A percentile compares a stretch with the other conserved stretches of the same genome.
phyloP scores from a whole-genome alignment of 352 stramenopile genomes.

The Halophytophthora polymorphica region DNA sequence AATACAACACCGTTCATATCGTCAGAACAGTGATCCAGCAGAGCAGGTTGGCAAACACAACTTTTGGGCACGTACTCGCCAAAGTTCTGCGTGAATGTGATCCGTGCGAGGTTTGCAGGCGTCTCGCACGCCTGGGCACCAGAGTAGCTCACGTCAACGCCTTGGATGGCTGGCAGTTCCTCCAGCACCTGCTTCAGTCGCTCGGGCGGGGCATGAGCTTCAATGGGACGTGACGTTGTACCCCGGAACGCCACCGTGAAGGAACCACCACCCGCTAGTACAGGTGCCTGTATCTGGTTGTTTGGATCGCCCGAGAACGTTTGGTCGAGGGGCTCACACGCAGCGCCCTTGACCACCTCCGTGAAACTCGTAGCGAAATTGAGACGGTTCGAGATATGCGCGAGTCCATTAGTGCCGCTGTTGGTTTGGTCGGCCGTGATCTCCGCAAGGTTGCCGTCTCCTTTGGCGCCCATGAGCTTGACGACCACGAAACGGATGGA shows the following conservation, averaged over 20 bases:
- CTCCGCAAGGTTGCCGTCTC: constrained; percentile 54
- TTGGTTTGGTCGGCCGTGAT: constrained; percentile 56
- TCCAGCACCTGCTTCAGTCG: constrained; percentile 36
- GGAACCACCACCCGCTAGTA: constrained; percentile 40
- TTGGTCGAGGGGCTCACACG: constrained; percentile 53
- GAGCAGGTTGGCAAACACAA: not conserved
- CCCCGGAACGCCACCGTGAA: constrained; percentile 67
- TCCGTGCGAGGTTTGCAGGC: constrained; percentile 53
- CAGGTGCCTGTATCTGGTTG: constrained; percentile 39
- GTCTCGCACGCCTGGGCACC: constrained; percentile 61
- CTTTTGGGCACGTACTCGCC: constrained; percentile 46
- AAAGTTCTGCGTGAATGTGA: constrained; percentile 84
- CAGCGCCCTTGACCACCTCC: constrained; percentile 43
- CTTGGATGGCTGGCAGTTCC: constrained; percentile 49
- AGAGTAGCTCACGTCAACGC: constrained; percentile 48
- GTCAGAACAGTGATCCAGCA: constrained; percentile 1
- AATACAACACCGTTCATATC: constrained; percentile 1
- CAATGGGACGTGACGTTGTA: constrained; percentile 59
- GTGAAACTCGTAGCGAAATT: constrained; percentile 51
- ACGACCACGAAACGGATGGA: constrained; percentile 67
- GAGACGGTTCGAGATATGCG: constrained; percentile 61
- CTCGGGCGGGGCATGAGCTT: constrained; percentile 30
- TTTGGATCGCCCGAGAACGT: constrained; percentile 35
- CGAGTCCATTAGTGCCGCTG: constrained; percentile 38
- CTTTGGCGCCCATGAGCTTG: constrained; percentile 29